Percentiles rank a stretch among this genome's conserved stretches.
phyloP scores from a whole-genome alignment of 2,329 filamentous ascomycete species.

The Clarireedia monteithiana region DNA sequence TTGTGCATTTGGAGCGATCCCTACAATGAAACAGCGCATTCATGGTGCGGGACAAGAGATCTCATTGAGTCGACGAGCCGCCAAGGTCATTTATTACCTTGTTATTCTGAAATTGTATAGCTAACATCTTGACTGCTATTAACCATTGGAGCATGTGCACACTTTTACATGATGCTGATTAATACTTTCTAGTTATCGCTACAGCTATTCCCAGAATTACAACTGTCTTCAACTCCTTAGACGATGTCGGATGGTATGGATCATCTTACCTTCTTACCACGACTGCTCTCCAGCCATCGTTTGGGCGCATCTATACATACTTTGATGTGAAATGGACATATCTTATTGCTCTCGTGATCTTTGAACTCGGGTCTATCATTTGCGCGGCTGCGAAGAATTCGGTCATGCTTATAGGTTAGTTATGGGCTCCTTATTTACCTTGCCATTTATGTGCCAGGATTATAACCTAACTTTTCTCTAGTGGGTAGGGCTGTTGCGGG shows the following conservation, averaged over 20 bases:
- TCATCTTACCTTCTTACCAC: constrained; percentile 33
- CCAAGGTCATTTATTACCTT: background rate
- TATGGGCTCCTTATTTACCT: background rate
- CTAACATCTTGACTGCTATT: no score
- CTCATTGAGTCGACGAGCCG: no score
- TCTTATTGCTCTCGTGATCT: constrained; percentile 26
- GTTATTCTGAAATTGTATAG: background rate
- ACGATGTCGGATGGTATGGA: constrained; percentile 34
- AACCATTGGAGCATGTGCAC: no score
- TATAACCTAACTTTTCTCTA: background rate
- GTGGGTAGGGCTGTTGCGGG: constrained; percentile 31
- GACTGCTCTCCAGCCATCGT: constrained; percentile 29
- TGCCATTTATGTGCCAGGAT: background rate
- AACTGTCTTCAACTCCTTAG: constrained; percentile 31
- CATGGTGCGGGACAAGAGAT: no score
- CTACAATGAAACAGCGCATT: no score
- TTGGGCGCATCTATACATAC: constrained; percentile 30
- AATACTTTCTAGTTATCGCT: constrained; percentile 16
- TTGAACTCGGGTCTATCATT: constrained; percentile 31
- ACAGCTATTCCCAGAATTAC: constrained; percentile 38
- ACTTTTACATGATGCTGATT: background rate
- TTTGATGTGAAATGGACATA: constrained; percentile 30
- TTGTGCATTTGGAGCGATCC: no score
- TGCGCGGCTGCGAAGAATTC: constrained; percentile 31
- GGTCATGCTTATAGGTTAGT: constrained; percentile 26